Conservation (phyloP, 768 basidiomycete genomes). For the Amanita pseudoporphyria region DNA sequence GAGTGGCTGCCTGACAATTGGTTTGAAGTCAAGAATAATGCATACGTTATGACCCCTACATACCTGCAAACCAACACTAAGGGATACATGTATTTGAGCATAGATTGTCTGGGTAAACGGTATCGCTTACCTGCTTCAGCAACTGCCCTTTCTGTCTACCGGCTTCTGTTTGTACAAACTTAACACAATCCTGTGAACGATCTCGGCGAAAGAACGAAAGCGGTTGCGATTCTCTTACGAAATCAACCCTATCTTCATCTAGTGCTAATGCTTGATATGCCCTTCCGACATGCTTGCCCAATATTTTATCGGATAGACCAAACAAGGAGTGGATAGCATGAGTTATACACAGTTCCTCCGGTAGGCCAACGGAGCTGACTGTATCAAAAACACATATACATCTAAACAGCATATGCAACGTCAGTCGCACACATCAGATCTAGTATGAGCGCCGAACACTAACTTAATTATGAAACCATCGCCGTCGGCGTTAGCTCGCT, state of each 20-base stretch:
- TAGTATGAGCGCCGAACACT: conserved; percentile 8
- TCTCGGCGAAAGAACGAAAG: not conserved
- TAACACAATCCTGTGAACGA: conserved; percentile 40
- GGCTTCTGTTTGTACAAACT: conserved; percentile 47
- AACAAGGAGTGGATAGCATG: conserved; percentile 35
- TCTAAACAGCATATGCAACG: conserved; percentile 20
- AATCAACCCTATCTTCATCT: conserved; percentile 58
- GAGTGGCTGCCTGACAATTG: conserved; percentile 24
- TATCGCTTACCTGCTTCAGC: conserved; percentile 44
- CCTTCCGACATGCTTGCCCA: conserved; percentile 54
- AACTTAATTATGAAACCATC: conserved; percentile 56
- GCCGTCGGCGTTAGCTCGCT: conserved; percentile 35
- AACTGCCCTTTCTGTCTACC: conserved; percentile 47
- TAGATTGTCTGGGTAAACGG: not conserved
- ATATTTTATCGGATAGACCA: conserved; percentile 49
- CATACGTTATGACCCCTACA: conserved; percentile 12
- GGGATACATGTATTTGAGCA: not conserved
- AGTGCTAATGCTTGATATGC: conserved; percentile 67
- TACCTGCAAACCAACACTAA: conserved; percentile 71
- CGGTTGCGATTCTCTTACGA: conserved; percentile 33
- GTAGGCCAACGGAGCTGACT: conserved; percentile 64
- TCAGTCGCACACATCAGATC: not conserved
- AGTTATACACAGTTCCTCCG: conserved; percentile 48
- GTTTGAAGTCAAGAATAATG: not conserved
- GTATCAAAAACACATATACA: conserved; percentile 73